Base-by-base conservation (phyloP, 306 rosid genomes). In the Delonix regia region DNA sequence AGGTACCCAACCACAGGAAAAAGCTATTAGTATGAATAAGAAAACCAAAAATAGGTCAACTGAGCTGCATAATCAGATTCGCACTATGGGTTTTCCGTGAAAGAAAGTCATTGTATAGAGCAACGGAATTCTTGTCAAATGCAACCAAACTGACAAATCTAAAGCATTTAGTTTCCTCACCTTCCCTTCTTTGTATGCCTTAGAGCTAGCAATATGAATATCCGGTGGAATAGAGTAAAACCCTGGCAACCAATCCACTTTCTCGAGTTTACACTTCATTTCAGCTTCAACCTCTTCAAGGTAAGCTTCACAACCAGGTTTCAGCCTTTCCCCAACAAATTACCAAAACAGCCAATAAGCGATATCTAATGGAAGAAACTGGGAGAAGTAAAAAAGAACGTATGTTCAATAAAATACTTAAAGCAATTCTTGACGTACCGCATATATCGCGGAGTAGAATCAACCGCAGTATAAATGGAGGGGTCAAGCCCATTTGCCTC, bases 371-470 rank as follows among this genome's bases (percentile, higher is more conserved):
- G n/a, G 57, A 8, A 36, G 14, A 65, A 55, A 61, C 39, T 51
- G 4, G 41, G 12, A n/a, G n/a, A n/a, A n/a, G n/a, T n/a, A n/a
- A n/a, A n/a, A n/a, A n/a, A 16, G 48, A 55, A n/a, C n/a, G n/a
- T n/a, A n/a, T n/a, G 28, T 0, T n/a, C n/a, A n/a, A n/a, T n/a
- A n/a, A n/a, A n/a, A n/a, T n/a, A n/a, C n/a, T n/a, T n/a, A n/a
- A n/a, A n/a, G n/a, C n/a, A n/a, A n/a, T n/a, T n/a, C n/a, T n/a
- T n/a, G n/a, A n/a, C n/a, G n/a, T 70, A 95, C 99, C 99, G 90
- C 71, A 92, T 87, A 78, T 80, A 95, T 59, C 98, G 94, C 36
- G 98, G 99, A 24, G 78, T 88, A n/a, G 94, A 91, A 80, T 88
- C 90, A 11, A 80, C 74, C 21, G 90, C 73, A 2, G 90, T 78